These are phyloP conservation scores for Nakataea oryzae DNA, from an alignment of 2,329 filamentous ascomycete species.

Conservation along the genomic window DNA sequence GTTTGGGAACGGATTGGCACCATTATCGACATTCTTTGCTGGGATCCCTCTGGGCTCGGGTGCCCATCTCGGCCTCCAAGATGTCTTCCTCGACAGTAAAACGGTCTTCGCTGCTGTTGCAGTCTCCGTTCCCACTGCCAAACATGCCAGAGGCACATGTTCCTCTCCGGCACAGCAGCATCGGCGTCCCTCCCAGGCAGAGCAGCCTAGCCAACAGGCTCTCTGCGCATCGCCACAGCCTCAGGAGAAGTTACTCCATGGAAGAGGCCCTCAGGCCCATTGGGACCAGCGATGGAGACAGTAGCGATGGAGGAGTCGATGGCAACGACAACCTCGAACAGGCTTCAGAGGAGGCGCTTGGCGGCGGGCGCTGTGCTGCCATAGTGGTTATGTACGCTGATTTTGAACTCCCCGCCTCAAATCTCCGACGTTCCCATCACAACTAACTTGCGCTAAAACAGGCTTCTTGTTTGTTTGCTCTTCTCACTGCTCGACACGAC, in stretches of 20 bases:
- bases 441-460: slow-evolving; percentile 2
- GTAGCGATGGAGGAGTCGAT: not conserved
- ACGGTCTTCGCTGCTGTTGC: not conserved
- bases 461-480: slow-evolving; percentile 12
- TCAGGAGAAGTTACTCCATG: not conserved
- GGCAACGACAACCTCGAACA: not conserved
- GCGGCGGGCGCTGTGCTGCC: not conserved
- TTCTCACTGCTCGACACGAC: slow-evolving; percentile 14
- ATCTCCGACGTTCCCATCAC: not conserved
- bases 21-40: not conserved
- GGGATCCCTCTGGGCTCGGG: not conserved
- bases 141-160: not conserved
- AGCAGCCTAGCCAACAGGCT: not conserved
- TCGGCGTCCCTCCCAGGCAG: not conserved
- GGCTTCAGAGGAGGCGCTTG: not conserved
- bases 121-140: not conserved
- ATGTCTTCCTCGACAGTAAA: not conserved
- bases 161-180: not conserved
- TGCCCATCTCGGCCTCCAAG: not conserved
- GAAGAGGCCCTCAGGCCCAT: not conserved
- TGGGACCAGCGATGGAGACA: not conserved
- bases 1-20: not conserved
- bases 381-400: not conserved
- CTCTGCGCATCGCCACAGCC: not conserved
- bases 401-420: not conserved